Base-by-base conservation (phyloP, 306 rosid genomes). In the Gastrolobium bilobum region DNA sequence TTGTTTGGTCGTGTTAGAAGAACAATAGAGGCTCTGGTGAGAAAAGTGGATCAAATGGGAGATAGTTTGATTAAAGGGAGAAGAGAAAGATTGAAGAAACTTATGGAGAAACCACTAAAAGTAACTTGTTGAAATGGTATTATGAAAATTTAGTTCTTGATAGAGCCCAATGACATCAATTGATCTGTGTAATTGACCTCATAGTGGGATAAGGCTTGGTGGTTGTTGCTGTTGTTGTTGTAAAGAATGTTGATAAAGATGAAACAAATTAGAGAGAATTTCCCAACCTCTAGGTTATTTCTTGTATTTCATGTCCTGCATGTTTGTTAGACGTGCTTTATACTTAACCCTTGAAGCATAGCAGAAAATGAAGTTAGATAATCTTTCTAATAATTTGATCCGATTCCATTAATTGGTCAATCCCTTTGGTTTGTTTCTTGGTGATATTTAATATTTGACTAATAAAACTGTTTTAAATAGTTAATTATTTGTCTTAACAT, bases 361-460 rank as follows among this genome's bases (percentile, higher is more conserved):
- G n/a, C 34, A 68, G 38, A 81, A 26, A 50, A 14, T 10, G 15
- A 6, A 31, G 6, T 63, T 73, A 52, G 76, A 54, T 51, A 48
- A 33, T 69, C 7, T 68, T 61, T 82, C 47, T 38, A 53, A 31
- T 38, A 10, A 6, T 15, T 31, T 53, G 31, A 31, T 58, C 11
- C 47, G 34, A 14, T 77, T 77, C 30, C 10, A 39, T 71, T 40
- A 10, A 50, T 44, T 78, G 62, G 39, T 58, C 30, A 10, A 42
- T 67, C 6, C 43, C 60, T 73, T 78, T 33, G 15, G 78, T 68
- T 79, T 44, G 56, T 54, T 79, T 69, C 37, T 4, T 7, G 54
- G 26, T 65, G 54, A 39, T 59, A 14, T 50, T 83, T 52, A 47
- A 33, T 75, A 10, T 72, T 62, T 47, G 79, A 42, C 26, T 37